Base-by-base conservation (phyloP, 208 protist genomes). In the Leishmania martiniquensis region DNA sequence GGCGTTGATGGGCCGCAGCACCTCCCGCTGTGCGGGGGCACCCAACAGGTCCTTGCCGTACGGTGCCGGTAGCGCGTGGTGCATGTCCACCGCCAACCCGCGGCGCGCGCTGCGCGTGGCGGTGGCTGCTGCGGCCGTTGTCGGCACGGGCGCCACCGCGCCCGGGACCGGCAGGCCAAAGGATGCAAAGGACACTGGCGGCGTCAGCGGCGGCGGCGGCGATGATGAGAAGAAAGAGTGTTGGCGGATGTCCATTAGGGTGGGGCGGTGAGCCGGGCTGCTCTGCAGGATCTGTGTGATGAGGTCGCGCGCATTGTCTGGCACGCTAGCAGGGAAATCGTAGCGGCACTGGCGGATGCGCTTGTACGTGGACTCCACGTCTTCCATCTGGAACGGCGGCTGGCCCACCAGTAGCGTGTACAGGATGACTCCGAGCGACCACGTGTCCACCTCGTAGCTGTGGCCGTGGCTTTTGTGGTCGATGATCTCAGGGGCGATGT, bases 401-500 rank as follows among this genome's bases (percentile, higher is more conserved):
- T 96, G 91, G 44, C 99, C 99, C n/a, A 99, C 89, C 25, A 99
- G 84, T 22, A 99, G 80, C 42, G 98, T 99, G 90, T 99, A 99
- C 68, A 99, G 77, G 70, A 99, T 99, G 34, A 99, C 98, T 54
- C 99, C 99, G 20, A 99, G 88, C 15, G 97, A 96, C 99, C 99
- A 99, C 57, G 99, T 93, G 87, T 99, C 99, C 9, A 99, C 99
- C 83, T 99, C 98, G 82, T 94, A 99, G 72, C 93, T 98, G 91
- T 99, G 98, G 22, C 98, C 98, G 66, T 95, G 89, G 73, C 87
- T 91, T 42, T 86, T 82, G 37, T 86, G 72, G 45, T 97, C 90
- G 77, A 98, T 91, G 82, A 99, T 96, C 82, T 98, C 96, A 7
- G 98, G 98, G 0, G 98, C 96, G 68, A 99, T 99, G 87, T 99